Evolutionary conservation across 2,329 filamentous ascomycete species (phyloP), one percentile per base, ranked within the genome.

Genomic region (Colletotrichum australisinense): DNA sequence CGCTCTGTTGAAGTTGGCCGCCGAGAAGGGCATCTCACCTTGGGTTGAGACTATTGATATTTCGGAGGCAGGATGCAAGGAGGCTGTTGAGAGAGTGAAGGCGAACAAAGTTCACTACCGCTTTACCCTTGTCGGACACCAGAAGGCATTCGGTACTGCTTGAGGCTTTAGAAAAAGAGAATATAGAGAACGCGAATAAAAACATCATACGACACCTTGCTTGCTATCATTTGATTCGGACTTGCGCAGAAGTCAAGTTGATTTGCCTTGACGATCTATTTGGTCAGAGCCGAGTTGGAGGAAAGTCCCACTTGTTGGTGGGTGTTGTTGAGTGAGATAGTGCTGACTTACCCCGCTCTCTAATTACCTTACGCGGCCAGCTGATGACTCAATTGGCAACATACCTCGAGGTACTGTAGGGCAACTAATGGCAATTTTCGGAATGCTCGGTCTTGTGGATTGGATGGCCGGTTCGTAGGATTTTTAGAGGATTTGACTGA

Each of bases 61-160:
- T 63, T 89, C 88, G 8, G 92, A 91, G 79, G 86, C 90, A 76
- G 92, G 91, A 0, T 92, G 93, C 79, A 91, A 91, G 81, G 88
- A 94, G 84, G 93, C 91, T 0, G 89, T 94, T 22, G 87, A 91
- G 80, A 87, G 91, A 75, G 89, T 95, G 63, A 90, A 93, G 79
- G 90, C 90, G 75, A 93, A 93, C 77, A 89, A 94, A 80, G 92
- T 95, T 16, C 88, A 88, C 42, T 96, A 94, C 80, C 87, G 94
- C 53, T 92, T 94, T 78, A 94, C 93, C 0, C 81, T 95, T 78
- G 90, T 89, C 14, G 89, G 89, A 11, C 94, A 88, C 77, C 90
- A 94, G 77, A 90, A 93, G 85, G 89, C 85, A 0, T 94, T 94
- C 73, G 78, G 78, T 5, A 72, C 72, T 14, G 71, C 71, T 7